Conservation (phyloP, 2,329 filamentous ascomycete species). For the Atkinsonella texensis region DNA sequence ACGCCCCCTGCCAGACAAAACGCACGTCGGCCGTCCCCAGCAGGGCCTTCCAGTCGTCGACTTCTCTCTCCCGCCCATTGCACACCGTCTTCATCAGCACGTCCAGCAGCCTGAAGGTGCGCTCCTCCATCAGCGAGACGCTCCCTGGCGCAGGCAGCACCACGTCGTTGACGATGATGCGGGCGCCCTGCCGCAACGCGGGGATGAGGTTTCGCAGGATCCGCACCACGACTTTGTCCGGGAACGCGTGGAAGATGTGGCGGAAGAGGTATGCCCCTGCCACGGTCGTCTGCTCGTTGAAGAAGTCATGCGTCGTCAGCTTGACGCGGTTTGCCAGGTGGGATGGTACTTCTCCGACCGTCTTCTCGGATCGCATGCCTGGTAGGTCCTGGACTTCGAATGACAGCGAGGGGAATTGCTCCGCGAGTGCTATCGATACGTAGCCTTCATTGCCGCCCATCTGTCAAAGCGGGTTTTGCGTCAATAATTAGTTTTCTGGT, state of each 20-base stretch:
- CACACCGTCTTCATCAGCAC: slow-evolving; percentile 34
- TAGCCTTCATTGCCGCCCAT: slow-evolving; percentile 16
- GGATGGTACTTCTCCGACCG: slow-evolving; percentile 17
- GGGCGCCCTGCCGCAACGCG: slow-evolving; percentile 34
- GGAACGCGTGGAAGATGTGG: slow-evolving; percentile 44
- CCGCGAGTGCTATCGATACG: slow-evolving; percentile 12
- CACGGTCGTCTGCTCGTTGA: slow-evolving; percentile 34
- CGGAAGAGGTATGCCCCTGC: slow-evolving; percentile 43
- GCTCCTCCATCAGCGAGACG: slow-evolving; percentile 24
- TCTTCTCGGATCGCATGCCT: slow-evolving; percentile 24
- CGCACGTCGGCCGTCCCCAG: slow-evolving; percentile 26
- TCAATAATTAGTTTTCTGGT: neutral
- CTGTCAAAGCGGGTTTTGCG: slow-evolving; percentile 6
- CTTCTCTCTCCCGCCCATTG: slow-evolving; percentile 33
- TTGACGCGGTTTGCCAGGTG: slow-evolving; percentile 22
- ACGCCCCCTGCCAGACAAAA: slow-evolving; percentile 24
- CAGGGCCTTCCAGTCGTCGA: slow-evolving; percentile 29
- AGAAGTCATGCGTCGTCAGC: slow-evolving; percentile 39
- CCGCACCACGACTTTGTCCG: slow-evolving; percentile 31
- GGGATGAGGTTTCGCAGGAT: slow-evolving; percentile 35
- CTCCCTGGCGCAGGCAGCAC: slow-evolving; percentile 21
- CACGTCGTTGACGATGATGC: slow-evolving; percentile 26
- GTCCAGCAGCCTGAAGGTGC: slow-evolving; percentile 29
- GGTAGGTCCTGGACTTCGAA: slow-evolving; percentile 40
- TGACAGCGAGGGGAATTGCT: slow-evolving; percentile 12